These are phyloP conservation scores for Aspergillus viridinutans DNA, from an alignment of 2,329 filamentous ascomycete species.

Conservation along the genomic window DNA sequence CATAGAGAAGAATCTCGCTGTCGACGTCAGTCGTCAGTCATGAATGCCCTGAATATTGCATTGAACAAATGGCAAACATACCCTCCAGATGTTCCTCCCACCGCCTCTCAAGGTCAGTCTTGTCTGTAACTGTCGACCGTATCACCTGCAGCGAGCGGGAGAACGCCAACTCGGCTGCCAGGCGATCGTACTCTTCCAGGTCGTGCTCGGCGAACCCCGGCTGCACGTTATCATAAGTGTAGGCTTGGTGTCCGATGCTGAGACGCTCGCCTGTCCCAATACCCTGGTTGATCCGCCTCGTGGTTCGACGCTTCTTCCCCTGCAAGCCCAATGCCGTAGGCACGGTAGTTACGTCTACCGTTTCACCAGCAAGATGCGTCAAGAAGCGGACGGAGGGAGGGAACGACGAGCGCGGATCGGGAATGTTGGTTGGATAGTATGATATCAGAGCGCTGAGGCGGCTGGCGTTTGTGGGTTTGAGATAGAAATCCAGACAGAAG, in stretches of 20 bases:
- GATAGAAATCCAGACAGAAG: slow-evolving; percentile 55
- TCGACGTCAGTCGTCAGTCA: background rate
- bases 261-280: slow-evolving; percentile 47
- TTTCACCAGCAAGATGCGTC: slow-evolving; percentile 54
- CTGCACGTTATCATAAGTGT: slow-evolving; percentile 53
- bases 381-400: slow-evolving; percentile 44
- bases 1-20: slow-evolving; percentile 33
- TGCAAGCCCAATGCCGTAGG: slow-evolving; percentile 52
- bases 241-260: slow-evolving; percentile 35
- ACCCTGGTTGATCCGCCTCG: slow-evolving; percentile 48
- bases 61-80: slow-evolving; percentile 6
- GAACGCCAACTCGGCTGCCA: slow-evolving; percentile 65
- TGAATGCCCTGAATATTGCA: background rate
- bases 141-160: slow-evolving; percentile 59
- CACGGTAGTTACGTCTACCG: slow-evolving; percentile 47
- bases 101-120: slow-evolving; percentile 33
- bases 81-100: slow-evolving; percentile 36
- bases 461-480: slow-evolving; percentile 51
- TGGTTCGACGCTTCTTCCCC: slow-evolving; percentile 46
- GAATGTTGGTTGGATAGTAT: slow-evolving; percentile 60
- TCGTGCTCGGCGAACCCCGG: slow-evolving; percentile 69
- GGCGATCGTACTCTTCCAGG: slow-evolving; percentile 61
- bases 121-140: slow-evolving; percentile 54
- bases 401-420: slow-evolving; percentile 41
- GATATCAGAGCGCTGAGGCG: slow-evolving; percentile 56